A percentile compares a stretch with the other conserved stretches of the same genome.
These are phyloP conservation scores for Naganishia vaughanmartiniae DNA, from an alignment of 768 basidiomycete genomes.

Conservation along the genomic window DNA sequence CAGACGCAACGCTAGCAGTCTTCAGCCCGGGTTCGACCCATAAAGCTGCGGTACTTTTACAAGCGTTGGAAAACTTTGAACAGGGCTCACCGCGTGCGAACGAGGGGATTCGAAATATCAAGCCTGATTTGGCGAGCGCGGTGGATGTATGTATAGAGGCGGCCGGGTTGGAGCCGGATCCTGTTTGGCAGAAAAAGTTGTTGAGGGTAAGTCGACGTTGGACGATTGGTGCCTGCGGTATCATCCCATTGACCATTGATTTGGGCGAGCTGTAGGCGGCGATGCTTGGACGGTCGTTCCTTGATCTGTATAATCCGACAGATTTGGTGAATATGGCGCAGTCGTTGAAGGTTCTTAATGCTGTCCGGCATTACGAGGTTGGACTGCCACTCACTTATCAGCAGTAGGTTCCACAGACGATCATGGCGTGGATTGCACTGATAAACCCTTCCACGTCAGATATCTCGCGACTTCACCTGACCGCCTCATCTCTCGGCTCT, in stretches of 20 bases:
- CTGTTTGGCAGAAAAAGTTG: conserved; percentile 51
- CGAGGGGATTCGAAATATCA: conserved; percentile 83
- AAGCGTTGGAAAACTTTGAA: conserved; percentile 85
- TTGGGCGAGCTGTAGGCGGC: conserved; percentile 65
- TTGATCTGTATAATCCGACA: conserved; percentile 86
- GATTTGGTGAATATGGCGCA: conserved; percentile 93
- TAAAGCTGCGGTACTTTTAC: conserved; percentile 84
- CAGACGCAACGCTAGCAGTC: conserved; percentile 74
- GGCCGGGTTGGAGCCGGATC: conserved; percentile 87
- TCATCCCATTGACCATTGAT: not conserved
- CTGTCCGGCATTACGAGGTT: conserved; percentile 83
- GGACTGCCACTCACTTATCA: conserved; percentile 89
- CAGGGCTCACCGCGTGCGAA: conserved; percentile 85
- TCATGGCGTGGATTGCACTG: not conserved
- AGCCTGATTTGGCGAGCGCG: conserved; percentile 77
- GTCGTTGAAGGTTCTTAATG: conserved; percentile 87
- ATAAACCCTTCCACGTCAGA: conserved; percentile 54
- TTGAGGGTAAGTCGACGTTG: conserved; percentile 17
- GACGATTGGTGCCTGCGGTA: not conserved
- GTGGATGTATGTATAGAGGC: conserved; percentile 92
- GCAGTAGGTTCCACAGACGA: conserved; percentile 61
- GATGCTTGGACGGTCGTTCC: conserved; percentile 87
- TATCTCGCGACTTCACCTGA: conserved; percentile 77
- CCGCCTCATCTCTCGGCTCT: conserved; percentile 75
- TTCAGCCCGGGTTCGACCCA: conserved; percentile 91